Evolutionary conservation across 345 rosid genomes (phyloP).

Genomic region (Combretum micranthum): DNA sequence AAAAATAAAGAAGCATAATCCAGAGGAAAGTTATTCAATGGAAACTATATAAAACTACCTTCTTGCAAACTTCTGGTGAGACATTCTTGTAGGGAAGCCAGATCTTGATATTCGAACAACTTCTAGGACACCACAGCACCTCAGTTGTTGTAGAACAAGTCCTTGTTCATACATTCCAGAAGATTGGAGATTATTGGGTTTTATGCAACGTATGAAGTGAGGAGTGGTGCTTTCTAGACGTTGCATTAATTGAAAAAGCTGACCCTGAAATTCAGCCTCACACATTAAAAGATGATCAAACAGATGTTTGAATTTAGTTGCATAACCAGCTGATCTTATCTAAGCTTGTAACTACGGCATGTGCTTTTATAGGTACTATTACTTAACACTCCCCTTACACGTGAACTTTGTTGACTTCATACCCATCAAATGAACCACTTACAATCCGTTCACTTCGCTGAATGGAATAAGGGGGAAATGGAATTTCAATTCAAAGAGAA

Average conservation of each 20-base stretch:
- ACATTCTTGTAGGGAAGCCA: conserved; percentile 96
- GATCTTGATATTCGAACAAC: conserved; percentile 97
- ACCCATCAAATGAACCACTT: too few species aligned
- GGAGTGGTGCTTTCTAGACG: conserved; percentile 93
- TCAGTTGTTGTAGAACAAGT: conserved; percentile 85
- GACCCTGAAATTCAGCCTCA: conserved; percentile 43
- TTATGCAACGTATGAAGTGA: conserved; percentile 96
- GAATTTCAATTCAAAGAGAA: too few species aligned
- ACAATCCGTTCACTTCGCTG: too few species aligned
- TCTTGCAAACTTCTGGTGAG: conserved; percentile 92
- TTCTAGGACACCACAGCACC: conserved; percentile 97
- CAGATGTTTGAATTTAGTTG: conserved; percentile 6
- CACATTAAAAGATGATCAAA: neutral
- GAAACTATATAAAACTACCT: conserved; percentile 33
- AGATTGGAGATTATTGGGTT: conserved; percentile 87
- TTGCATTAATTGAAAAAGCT: conserved; percentile 95
- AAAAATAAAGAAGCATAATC: neutral
- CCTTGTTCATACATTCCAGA: conserved; percentile 88
- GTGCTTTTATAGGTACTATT: too few species aligned
- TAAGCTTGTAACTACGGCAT: too few species aligned
- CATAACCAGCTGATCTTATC: neutral
- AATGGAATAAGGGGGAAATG: too few species aligned
- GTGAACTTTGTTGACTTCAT: too few species aligned
- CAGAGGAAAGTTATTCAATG: too few species aligned
- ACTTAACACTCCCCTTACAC: too few species aligned